A percentile compares a stretch with the other conserved stretches of the same genome.
Conservation (phyloP, 2,329 filamentous ascomycete genomes). For the Canariomyces notabilis region DNA sequence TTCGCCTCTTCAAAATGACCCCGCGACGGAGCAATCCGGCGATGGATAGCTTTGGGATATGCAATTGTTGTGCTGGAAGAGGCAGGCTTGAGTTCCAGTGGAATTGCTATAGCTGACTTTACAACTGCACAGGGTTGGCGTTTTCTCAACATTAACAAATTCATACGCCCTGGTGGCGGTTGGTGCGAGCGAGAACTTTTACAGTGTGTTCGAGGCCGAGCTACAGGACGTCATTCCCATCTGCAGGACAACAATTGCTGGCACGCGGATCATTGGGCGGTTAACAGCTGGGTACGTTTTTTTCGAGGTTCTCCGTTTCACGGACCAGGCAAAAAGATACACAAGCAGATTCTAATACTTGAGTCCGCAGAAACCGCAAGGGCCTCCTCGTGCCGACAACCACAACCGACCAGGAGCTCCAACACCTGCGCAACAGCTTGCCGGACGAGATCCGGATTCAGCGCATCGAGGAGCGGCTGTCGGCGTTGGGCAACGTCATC, state of each 20-base stretch:
- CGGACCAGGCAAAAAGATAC: not conserved
- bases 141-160: conserved; percentile 95
- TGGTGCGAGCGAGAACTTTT: conserved; percentile 97
- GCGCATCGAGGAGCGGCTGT: conserved; percentile 94
- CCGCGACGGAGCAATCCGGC: conserved; percentile 16
- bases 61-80: too few species aligned
- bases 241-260: conserved; percentile 92
- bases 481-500: conserved; percentile 94
- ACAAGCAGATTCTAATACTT: conserved; percentile 9
- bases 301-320: not conserved
- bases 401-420: conserved; percentile 95
- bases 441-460: conserved; percentile 91
- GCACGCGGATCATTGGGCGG: conserved; percentile 91
- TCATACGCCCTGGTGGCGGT: conserved; percentile 92
- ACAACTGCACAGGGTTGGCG: conserved; percentile 66
- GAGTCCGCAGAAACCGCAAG: conserved; percentile 72
- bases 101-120: conserved; percentile 11
- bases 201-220: conserved; percentile 97
- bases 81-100: too few species aligned
- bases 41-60: conserved; percentile 3
- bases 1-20: conserved; percentile 13
- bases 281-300: conserved; percentile 76
- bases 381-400: conserved; percentile 93
- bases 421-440: conserved; percentile 91
- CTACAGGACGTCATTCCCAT: conserved; percentile 96